These are phyloP conservation scores for Picochlorum costavermella DNA, from an alignment of 139 green algal genomes.

Conservation along the genomic window DNA sequence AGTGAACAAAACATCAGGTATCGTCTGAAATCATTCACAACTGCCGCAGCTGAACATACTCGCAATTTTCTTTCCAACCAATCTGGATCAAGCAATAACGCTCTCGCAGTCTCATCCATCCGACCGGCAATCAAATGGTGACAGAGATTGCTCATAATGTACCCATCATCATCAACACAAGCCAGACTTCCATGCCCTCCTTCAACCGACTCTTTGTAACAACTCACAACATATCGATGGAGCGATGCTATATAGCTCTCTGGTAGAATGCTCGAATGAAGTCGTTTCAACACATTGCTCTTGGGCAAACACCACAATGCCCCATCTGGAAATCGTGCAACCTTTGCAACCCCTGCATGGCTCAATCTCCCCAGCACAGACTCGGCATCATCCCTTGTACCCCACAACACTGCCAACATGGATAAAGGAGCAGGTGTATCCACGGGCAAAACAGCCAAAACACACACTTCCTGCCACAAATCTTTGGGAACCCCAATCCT, in stretches of 20 bases:
- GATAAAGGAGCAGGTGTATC: slow-evolving; percentile 46
- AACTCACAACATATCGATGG: too few relatives aligned
- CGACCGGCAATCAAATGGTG: slow-evolving; percentile 55
- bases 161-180: slow-evolving; percentile 21
- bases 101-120: slow-evolving; percentile 19
- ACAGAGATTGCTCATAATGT: slow-evolving; percentile 60
- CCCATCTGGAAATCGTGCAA: slow-evolving; percentile 30
- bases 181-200: not conserved
- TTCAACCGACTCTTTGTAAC: too few relatives aligned
- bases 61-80: slow-evolving; percentile 76
- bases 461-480: slow-evolving; percentile 8
- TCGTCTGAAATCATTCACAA: slow-evolving; percentile 68
- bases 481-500: slow-evolving; percentile 18
- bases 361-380: slow-evolving; percentile 13
- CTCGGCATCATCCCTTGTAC: not conserved
- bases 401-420: slow-evolving; percentile 58
- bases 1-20: slow-evolving; percentile 24
- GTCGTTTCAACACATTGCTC: slow-evolving; percentile 5
- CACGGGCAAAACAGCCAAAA: slow-evolving; percentile 39
- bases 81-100: slow-evolving; percentile 47
- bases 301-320: slow-evolving; percentile 38
- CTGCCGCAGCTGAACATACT: slow-evolving; percentile 43
- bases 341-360: slow-evolving; percentile 28
- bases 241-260: too few relatives aligned
- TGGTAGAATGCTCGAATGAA: too few relatives aligned